phyloP scores from a whole-genome alignment of 2,329 filamentous ascomycete species.

The Pseudogymnoascus sp. region DNA sequence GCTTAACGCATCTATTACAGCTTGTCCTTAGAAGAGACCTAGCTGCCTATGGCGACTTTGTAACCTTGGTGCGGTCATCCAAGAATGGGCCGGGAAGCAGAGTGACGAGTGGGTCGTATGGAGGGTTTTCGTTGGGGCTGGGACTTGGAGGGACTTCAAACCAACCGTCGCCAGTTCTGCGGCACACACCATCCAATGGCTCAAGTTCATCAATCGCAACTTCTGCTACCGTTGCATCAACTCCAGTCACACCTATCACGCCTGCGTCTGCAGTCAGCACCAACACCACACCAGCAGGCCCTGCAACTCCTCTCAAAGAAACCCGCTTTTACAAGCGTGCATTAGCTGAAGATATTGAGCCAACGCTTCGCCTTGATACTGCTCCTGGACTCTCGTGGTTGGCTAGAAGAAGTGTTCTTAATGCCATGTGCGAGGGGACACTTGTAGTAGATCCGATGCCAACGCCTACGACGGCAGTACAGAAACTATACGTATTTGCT shows the following conservation, averaged over 20 bases:
- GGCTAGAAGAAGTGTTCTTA: slow-evolving; percentile 74
- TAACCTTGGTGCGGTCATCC: slow-evolving; percentile 62
- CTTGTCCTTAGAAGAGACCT: slow-evolving; percentile 79
- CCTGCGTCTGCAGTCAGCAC: slow-evolving; percentile 45
- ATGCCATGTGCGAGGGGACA: slow-evolving; percentile 73
- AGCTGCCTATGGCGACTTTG: slow-evolving; percentile 75
- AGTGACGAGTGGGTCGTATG: slow-evolving; percentile 63
- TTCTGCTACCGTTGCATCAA: slow-evolving; percentile 41
- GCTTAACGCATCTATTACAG: slow-evolving; percentile 74
- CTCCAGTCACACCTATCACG: slow-evolving; percentile 51
- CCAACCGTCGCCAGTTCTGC: slow-evolving; percentile 23
- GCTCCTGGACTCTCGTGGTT: slow-evolving; percentile 93
- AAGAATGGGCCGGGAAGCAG: slow-evolving; percentile 54
- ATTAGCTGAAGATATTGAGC: slow-evolving; percentile 85
- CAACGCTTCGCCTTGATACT: slow-evolving; percentile 78
- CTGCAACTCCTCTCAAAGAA: slow-evolving; percentile 66
- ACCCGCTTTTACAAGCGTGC: slow-evolving; percentile 90
- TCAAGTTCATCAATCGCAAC: slow-evolving; percentile 52
- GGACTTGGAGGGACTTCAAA: slow-evolving; percentile 37
- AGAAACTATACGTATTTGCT: slow-evolving; percentile 32
- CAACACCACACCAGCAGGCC: slow-evolving; percentile 31
- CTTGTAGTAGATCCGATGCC: slow-evolving; percentile 86
- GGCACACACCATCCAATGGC: slow-evolving; percentile 44
- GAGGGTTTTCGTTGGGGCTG: slow-evolving; percentile 41
- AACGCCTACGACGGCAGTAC: slow-evolving; percentile 40